Evolutionary conservation across 202 grass and related monocot species (phyloP).

Genomic region (Digitaria exilis): DNA sequence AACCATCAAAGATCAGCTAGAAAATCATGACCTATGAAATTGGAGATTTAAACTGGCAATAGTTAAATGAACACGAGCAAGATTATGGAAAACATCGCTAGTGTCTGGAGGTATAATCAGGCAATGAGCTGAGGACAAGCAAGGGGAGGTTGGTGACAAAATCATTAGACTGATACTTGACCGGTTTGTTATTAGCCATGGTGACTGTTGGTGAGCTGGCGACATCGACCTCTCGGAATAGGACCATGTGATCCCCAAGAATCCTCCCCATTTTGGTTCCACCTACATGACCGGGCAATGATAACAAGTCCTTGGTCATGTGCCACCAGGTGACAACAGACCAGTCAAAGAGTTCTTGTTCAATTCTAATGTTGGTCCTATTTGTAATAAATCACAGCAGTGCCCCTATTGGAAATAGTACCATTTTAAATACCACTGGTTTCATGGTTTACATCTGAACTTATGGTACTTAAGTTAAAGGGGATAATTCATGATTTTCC

Average conservation of each 20-base stretch:
- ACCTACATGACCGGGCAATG: slow-evolving; percentile 39
- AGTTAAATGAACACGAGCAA: not conserved
- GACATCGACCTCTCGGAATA: slow-evolving; percentile 67
- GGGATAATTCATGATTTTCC: not conserved
- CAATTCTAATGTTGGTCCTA: slow-evolving; percentile 35
- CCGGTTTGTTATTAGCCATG: slow-evolving; percentile 55
- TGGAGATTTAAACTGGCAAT: not conserved
- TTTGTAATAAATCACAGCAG: slow-evolving; percentile 49
- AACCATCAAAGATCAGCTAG: not conserved
- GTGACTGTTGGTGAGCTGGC: slow-evolving; percentile 71
- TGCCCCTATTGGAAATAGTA: slow-evolving; percentile 12
- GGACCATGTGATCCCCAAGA: slow-evolving; percentile 67
- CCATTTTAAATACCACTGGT: slow-evolving; percentile 9
- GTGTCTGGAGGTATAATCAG: slow-evolving; percentile 4
- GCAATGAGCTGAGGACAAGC: slow-evolving; percentile 27
- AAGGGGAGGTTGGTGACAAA: slow-evolving; percentile 39
- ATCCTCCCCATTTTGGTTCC: slow-evolving; percentile 48
- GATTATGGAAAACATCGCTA: not conserved
- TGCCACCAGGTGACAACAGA: slow-evolving; percentile 55
- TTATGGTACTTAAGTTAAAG: not conserved
- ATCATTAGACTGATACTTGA: slow-evolving; percentile 55
- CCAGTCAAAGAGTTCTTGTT: slow-evolving; percentile 50
- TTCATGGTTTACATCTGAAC: slow-evolving; percentile 23
- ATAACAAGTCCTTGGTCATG: slow-evolving; percentile 34
- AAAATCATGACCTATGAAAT: not conserved